These are phyloP conservation scores for Globisporangium parvum DNA, from an alignment of 352 stramenopile species.

Conservation along the genomic window DNA sequence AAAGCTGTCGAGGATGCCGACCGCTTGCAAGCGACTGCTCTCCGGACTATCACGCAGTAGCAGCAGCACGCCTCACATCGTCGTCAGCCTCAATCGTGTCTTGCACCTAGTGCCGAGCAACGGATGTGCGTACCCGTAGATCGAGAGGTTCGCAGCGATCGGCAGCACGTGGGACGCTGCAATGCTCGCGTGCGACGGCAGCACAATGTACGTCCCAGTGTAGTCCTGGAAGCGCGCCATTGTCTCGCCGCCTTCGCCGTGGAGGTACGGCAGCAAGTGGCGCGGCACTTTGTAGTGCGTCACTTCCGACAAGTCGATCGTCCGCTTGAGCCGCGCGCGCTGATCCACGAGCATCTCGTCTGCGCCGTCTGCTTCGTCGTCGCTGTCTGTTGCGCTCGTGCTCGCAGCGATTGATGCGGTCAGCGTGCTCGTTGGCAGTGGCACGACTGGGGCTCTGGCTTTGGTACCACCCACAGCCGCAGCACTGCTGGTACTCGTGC, in stretches of 20 bases:
- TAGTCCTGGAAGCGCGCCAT: conserved; percentile 76
- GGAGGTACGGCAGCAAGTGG: conserved; percentile 56
- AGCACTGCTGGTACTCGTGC: neutral
- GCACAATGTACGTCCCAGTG: conserved; percentile 70
- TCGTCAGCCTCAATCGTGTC: neutral
- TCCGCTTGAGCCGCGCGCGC: conserved; percentile 32
- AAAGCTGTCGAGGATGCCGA: conserved; percentile 51
- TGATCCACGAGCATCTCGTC: conserved; percentile 50
- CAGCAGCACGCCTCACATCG: neutral
- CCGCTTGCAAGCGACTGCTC: conserved; percentile 41
- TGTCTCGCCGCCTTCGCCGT: conserved; percentile 61
- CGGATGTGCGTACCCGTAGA: conserved; percentile 48
- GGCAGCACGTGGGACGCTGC: conserved; percentile 9
- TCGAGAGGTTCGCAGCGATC: conserved; percentile 49
- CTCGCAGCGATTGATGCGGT: neutral
- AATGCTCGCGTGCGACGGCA: conserved; percentile 30
- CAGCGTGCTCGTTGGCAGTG: conserved; percentile 3
- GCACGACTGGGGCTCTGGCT: neutral
- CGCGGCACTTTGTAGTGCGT: conserved; percentile 70
- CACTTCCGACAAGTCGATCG: conserved; percentile 74
- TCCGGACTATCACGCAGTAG: conserved; percentile 25
- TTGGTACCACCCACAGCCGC: conserved; percentile 5
- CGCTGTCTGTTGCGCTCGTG: neutral
- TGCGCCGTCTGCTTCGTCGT: conserved; percentile 18
- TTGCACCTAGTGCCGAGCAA: neutral